Base-by-base conservation (phyloP, 2,329 filamentous ascomycete genomes). In the Ceratocystis diversiconidia region DNA sequence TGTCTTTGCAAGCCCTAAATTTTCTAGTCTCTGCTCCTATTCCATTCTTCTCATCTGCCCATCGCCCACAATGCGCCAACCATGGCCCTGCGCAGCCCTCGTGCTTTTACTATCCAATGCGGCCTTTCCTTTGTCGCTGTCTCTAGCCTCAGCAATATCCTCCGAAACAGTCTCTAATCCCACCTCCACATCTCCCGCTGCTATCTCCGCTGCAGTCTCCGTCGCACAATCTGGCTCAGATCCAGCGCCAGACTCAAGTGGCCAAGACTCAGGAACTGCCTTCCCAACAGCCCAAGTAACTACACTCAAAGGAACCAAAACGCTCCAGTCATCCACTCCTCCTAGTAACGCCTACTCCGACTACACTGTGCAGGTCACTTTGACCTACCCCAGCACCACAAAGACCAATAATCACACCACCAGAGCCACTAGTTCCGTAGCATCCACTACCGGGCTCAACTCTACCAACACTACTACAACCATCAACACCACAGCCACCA, bases 321-420 rank as follows among this genome's bases (percentile, higher is more conserved):
- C 76, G 32, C 75, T 75, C n/a, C 72, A 74, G 30, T 71, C 75
- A 63, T 72, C 70, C 1, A 71, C 71, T n/a, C 76, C 75, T 61
- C 76, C 79, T 10, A 77, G 78, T 1, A 76, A 75, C 10, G 71
- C 75, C n/a, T 80, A 82, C 70, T 73, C 75, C 55, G 76, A 77
- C 10, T 76, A 74, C 66, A 73, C 73, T 22, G 76, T 77, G 30
- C 76, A 76, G 61, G 73, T 76, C 68, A 79, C 79, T 75, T 30
- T 71, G 25, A 66, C 65, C 5, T 66, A 63, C 52, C 48, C 64
- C 25, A 41, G 63, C 28, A 65, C 48, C 15, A 62, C 32, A 3
- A 69, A 69, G 44, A 75, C 74, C 8, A 70, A 72, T 12, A 69
- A 69, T 10, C 69, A 70, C 7, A 69, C 72, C 59, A 61, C 62